A percentile compares a stretch with the other conserved stretches of the same genome.
These are phyloP conservation scores for Termitomyces sp. DNA, from an alignment of 768 basidiomycete species.

Conservation along the genomic window DNA sequence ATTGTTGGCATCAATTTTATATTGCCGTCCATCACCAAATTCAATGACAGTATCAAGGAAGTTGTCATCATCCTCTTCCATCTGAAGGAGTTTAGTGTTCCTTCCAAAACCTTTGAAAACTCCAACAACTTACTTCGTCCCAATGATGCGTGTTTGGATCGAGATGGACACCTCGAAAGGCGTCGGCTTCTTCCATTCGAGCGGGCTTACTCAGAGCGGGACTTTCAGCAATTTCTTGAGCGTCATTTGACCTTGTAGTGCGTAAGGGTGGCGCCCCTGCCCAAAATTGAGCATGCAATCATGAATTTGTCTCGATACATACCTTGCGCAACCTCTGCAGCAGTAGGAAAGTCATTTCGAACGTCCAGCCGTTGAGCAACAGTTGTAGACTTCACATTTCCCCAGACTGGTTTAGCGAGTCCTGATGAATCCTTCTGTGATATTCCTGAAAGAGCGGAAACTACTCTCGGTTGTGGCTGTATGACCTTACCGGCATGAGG, in stretches of 20 bases:
- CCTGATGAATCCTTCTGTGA: slow-evolving; percentile 27
- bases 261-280: slow-evolving; percentile 26
- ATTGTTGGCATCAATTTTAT: slow-evolving; percentile 63
- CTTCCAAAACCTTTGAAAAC: background rate
- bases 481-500: slow-evolving; percentile 62
- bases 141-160: slow-evolving; percentile 95
- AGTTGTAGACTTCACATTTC: slow-evolving; percentile 43
- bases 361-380: slow-evolving; percentile 35
- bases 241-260: slow-evolving; percentile 30
- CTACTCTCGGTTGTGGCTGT: slow-evolving; percentile 54
- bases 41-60: slow-evolving; percentile 88
- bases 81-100: slow-evolving; percentile 33
- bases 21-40: slow-evolving; percentile 92
- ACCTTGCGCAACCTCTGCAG: slow-evolving; percentile 92
- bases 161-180: slow-evolving; percentile 90
- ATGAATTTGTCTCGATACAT: slow-evolving; percentile 18
- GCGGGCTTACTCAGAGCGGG: slow-evolving; percentile 54
- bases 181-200: slow-evolving; percentile 79
- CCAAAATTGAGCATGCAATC: slow-evolving; percentile 3
- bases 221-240: slow-evolving; percentile 45
- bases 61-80: slow-evolving; percentile 90
- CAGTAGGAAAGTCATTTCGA: slow-evolving; percentile 86
- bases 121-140: slow-evolving; percentile 76
- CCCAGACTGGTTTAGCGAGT: slow-evolving; percentile 63
- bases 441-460: slow-evolving; percentile 22